Base-by-base conservation (phyloP, 2,329 filamentous ascomycete genomes). In the Graphiopsis chlorocephala region DNA sequence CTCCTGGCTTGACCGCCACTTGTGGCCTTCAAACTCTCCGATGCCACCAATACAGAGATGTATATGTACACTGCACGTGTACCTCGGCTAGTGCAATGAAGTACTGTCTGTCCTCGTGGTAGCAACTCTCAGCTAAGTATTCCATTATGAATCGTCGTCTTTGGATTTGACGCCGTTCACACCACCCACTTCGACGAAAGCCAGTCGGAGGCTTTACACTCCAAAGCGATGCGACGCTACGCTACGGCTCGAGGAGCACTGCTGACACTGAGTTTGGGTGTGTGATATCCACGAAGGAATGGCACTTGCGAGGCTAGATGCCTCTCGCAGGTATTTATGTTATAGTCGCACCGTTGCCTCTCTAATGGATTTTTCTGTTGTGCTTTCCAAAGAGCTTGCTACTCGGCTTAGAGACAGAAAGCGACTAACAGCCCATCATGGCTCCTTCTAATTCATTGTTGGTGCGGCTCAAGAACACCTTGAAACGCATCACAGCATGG, bases 371-470 rank as follows among this genome's bases (percentile, higher is more conserved):
- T 50, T 17, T 28, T 23, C 31, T 45, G 35, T 45, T 45, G 55
- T 45, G 33, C 55, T 38, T 58, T 42, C 55, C 55, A 17, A 14
- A 26, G 20, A 58, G 20, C n/a, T 38, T 25, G n/a, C 33, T 23
- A 26, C 7, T n/a, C 7, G 4, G 15, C 33, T 17, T 38, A 14
- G 23, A 59, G n/a, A 15, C n/a, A 50, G 56, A 50, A 50, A 61
- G 29, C 8, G 38, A 48, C n/a, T 31, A 35, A 29, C 17, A n/a
- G 12, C 28, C 23, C n/a, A 35, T 23, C 45, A 64, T 64, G 61
- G 61, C 61, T 7, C 38, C 61, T 57, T 59, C 61, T 29, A 58
- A 64, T 26, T 52, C 61, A 26, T 17, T 64, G 17, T n/a, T 48
- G 23, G 12, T n/a, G 8, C 53, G 61, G 8, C 23, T 59, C 28